Evolutionary conservation across 805 yeast species (phyloP), one percentile per base, ranked within the genome.

Genomic region (Monosporozyma solicola): DNA sequence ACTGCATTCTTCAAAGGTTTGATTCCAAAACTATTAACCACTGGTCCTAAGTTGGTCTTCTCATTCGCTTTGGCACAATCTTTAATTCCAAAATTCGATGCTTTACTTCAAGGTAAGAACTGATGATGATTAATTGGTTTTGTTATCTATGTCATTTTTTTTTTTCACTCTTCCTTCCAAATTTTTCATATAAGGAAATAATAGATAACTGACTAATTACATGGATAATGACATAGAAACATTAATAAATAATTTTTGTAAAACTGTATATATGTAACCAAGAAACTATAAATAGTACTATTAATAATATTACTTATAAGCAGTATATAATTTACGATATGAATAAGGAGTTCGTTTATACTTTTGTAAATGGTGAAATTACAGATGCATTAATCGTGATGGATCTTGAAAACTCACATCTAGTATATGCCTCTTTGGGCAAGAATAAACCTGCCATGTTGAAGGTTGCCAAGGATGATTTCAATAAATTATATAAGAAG

Each of bases 61-160:
- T 88, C 96, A n/a, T 92, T 92, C 68, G 99, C 99, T 9, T 75
- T 92, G 70, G 99, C 99, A 46, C 99, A 92, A 76, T 80, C 96
- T 43, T 81, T 94, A 75, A 94, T 94, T 61, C 99, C 99, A 55
- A 95, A 95, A 55, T 90, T 91, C 64, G 99, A 94, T 71, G 82
- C 82, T 61, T 60, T 85, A 54, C 70, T 88, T 59, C 49, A 51
- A 53, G 54, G 44, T 33, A 49, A 49, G 39, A 35, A 35, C 15
- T 35, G 16, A 35, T 13, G 2, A 9, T 49, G 37, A 27, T 27
- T 27, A 27, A 27, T 27, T 7, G 29, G 2, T 27, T 27, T 27
- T 27, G 29, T 27, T 27, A 27, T 20, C 20, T 20, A 20, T 20
- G 20, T 20, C 20, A 1, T 27, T 27, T 27, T 27, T 27, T 27